A percentile compares a stretch with the other conserved stretches of the same genome.
phyloP scores from a whole-genome alignment of 75 land plant genomes.

The Pinus tabuliformis region DNA sequence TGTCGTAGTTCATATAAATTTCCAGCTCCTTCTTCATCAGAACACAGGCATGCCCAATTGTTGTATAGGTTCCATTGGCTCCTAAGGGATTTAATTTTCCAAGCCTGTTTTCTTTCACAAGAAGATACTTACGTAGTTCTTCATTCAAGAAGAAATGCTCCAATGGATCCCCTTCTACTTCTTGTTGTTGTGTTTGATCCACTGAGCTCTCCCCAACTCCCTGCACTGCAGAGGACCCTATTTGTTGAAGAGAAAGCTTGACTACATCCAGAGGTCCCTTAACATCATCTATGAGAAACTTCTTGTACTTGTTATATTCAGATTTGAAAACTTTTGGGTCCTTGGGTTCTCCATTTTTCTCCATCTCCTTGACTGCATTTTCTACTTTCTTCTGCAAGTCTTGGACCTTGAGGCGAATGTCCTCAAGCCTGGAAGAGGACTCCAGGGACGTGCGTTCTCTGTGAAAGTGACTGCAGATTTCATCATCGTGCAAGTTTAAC shows the following conservation, averaged over 20 bases:
- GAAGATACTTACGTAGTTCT: conserved; percentile 78
- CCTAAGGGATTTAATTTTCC: conserved; percentile 66
- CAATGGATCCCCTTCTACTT: conserved; percentile 39
- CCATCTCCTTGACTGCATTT: conserved; percentile 36
- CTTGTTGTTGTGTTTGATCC: conserved; percentile 2
- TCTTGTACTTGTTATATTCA: conserved; percentile 21
- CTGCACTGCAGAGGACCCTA: conserved; percentile 17
- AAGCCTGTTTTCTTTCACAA: conserved; percentile 47
- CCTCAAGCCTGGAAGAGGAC: conserved; percentile 33
- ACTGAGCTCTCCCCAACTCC: not conserved
- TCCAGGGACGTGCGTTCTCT: conserved; percentile 20
- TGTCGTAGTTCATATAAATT: conserved; percentile 91
- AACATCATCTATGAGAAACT: conserved; percentile 53
- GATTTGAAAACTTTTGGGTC: conserved; percentile 11
- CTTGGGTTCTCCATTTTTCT: conserved; percentile 13
- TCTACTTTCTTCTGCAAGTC: conserved; percentile 53
- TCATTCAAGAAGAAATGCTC: conserved; percentile 53
- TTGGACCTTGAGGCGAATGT: conserved; percentile 38
- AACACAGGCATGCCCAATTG: conserved; percentile 88
- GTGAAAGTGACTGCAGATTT: conserved; percentile 44
- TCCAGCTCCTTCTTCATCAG: conserved; percentile 76
- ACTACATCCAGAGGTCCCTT: conserved; percentile 48
- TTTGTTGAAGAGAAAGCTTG: conserved; percentile 47
- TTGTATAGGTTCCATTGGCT: conserved; percentile 51
- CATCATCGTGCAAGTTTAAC: conserved; percentile 29